phyloP scores from a whole-genome alignment of 1,284 basidiomycete species.

The Ustilago hordei region DNA sequence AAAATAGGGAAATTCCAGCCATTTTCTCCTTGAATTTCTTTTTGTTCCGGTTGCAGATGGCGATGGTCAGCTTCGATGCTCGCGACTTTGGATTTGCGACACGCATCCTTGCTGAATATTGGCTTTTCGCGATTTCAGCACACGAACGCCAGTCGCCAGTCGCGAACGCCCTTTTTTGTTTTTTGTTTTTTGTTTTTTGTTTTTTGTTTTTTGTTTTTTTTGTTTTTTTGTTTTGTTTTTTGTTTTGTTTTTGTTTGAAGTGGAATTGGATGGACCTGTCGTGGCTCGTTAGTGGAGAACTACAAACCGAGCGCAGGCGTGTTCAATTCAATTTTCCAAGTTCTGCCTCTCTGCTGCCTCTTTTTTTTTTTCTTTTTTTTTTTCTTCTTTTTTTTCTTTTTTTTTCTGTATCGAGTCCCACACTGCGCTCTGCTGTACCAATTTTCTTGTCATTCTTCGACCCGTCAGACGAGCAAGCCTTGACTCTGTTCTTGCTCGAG shows the following conservation, averaged over 20 bases:
- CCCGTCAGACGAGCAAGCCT: conserved; percentile 22
- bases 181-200: neutral
- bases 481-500: too few species aligned
- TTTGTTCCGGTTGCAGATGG: conserved; percentile 19
- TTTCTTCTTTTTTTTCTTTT: neutral
- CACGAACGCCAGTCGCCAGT: conserved; percentile 46
- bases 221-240: conserved; percentile 3
- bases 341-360: conserved; percentile 33
- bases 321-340: conserved; percentile 23
- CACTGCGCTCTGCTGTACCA: conserved; percentile 8
- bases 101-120: conserved; percentile 16
- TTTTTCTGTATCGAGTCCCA: neutral
- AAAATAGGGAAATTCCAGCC: conserved; percentile 12
- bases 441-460: conserved; percentile 5
- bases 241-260: too few species aligned
- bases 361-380: neutral
- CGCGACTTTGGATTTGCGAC: conserved; percentile 34
- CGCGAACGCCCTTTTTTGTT: conserved; percentile 25
- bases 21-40: neutral
- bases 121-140: neutral
- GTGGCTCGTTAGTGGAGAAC: conserved; percentile 29
- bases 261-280: conserved; percentile 9
- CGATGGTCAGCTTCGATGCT: conserved; percentile 39
- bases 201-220: too few species aligned
- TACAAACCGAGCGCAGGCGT: conserved; percentile 19